Conservation (phyloP, 2,329 filamentous ascomycete genomes). For the Nemania abortiva region DNA sequence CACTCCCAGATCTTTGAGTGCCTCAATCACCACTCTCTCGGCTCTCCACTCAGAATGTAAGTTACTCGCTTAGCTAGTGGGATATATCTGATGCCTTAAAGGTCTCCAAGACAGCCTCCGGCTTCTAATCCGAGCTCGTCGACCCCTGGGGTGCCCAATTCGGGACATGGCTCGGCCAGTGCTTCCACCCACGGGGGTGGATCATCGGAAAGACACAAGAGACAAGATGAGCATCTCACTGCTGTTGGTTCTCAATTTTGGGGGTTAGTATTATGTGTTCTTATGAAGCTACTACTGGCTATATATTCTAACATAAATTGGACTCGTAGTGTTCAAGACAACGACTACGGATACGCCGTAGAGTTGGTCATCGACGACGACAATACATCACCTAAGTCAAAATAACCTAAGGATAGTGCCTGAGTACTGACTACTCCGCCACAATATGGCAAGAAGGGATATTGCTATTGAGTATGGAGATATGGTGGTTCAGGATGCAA, state of each 20-base stretch:
- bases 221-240: constrained; percentile 18
- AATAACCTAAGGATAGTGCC: background rate
- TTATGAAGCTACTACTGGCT: background rate
- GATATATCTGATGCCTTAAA: constrained; percentile 10
- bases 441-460: background rate
- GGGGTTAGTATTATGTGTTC: constrained; percentile 9
- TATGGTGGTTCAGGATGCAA: no score
- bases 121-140: background rate
- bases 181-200: background rate
- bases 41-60: background rate
- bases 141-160: background rate
- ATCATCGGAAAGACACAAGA: constrained; percentile 4
- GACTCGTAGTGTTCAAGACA: background rate
- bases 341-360: constrained; percentile 21
- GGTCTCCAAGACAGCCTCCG: background rate
- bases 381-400: background rate
- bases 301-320: background rate
- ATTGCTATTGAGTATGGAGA: background rate
- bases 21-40: background rate
- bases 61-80: background rate
- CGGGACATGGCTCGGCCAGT: background rate
- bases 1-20: background rate
- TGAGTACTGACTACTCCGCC: background rate
- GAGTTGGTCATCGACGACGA: constrained; percentile 9
- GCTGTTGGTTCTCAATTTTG: constrained; percentile 24